Percentiles rank a stretch among this genome's conserved stretches.
Conservation (phyloP, 2,329 filamentous ascomycete species). For the Coniochaeta prunicola region DNA sequence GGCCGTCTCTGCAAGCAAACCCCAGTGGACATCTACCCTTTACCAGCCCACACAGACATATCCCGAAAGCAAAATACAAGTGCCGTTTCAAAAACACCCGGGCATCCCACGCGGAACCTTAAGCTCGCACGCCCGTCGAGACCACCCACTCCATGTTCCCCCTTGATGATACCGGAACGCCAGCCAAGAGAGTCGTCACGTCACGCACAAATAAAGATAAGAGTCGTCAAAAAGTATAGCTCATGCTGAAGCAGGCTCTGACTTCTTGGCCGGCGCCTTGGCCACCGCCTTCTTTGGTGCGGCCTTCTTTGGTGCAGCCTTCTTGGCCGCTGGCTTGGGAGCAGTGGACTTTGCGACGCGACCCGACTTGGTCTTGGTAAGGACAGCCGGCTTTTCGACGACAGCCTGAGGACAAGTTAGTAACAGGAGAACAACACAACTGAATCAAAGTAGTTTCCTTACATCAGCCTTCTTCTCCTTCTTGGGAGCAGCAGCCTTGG, state of each 20-base stretch:
- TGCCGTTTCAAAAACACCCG: neutral
- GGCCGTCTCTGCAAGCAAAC: neutral
- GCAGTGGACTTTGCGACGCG: conserved; percentile 68
- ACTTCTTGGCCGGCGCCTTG: conserved; percentile 34
- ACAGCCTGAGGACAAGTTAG: conserved; percentile 42
- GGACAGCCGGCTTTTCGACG: conserved; percentile 60
- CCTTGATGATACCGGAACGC: neutral
- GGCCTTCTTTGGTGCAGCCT: conserved; percentile 38
- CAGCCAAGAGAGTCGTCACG: conserved; percentile 11
- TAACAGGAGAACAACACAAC: neutral
- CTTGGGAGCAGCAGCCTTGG: conserved; percentile 31
- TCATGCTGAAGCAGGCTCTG: conserved; percentile 15
- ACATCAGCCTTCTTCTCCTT: conserved; percentile 38
- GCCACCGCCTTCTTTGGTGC: conserved; percentile 36
- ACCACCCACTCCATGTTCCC: conserved; percentile 1
- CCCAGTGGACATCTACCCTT: neutral
- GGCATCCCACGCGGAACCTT: neutral
- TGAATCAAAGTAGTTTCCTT: conserved; percentile 20
- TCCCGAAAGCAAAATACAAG: neutral
- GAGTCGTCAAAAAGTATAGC: conserved; percentile 18
- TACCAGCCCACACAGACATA: neutral
- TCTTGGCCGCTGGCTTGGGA: conserved; percentile 40
- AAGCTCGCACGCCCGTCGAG: neutral
- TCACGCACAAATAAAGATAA: conserved; percentile 20
- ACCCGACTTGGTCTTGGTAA: conserved; percentile 80